Evolutionary conservation across 345 rosid genomes (phyloP).

Genomic region (Salix suchowensis): DNA sequence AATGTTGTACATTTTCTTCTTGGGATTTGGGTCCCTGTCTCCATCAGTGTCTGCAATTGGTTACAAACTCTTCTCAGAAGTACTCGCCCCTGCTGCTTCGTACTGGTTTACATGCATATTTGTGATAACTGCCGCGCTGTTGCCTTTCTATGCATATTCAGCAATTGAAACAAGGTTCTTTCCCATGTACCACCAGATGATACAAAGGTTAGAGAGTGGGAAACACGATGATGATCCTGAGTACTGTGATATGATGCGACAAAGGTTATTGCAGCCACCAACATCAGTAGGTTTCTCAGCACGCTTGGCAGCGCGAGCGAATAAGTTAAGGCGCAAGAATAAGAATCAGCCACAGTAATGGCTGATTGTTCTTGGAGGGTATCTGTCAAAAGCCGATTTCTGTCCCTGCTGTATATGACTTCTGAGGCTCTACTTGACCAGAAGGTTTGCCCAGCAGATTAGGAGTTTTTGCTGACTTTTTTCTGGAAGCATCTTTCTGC

Average conservation of each 20-base stretch:
- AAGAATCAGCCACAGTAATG: slow-evolving; percentile 8
- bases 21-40: slow-evolving; percentile 50
- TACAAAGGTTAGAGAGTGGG: slow-evolving; percentile 77
- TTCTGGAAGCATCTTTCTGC: background rate
- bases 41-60: slow-evolving; percentile 41
- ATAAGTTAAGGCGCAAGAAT: background rate
- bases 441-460: background rate
- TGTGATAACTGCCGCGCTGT: slow-evolving; percentile 40
- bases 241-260: slow-evolving; percentile 70
- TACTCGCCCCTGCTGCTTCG: slow-evolving; percentile 70
- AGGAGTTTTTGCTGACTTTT: background rate
- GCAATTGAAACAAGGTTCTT: slow-evolving; percentile 72
- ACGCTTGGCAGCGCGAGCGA: slow-evolving; percentile 35
- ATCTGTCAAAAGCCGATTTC: background rate
- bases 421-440: background rate
- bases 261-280: slow-evolving; percentile 62
- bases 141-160: slow-evolving; percentile 64
- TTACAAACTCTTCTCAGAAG: slow-evolving; percentile 66
- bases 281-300: slow-evolving; percentile 71
- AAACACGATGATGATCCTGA: slow-evolving; percentile 63
- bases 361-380: background rate
- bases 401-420: background rate
- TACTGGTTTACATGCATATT: slow-evolving; percentile 68
- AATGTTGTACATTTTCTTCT: slow-evolving; percentile 68
- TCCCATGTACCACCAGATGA: slow-evolving; percentile 89